Evolutionary conservation across 306 rosid genomes (phyloP).

Genomic region (Prunus padus): DNA sequence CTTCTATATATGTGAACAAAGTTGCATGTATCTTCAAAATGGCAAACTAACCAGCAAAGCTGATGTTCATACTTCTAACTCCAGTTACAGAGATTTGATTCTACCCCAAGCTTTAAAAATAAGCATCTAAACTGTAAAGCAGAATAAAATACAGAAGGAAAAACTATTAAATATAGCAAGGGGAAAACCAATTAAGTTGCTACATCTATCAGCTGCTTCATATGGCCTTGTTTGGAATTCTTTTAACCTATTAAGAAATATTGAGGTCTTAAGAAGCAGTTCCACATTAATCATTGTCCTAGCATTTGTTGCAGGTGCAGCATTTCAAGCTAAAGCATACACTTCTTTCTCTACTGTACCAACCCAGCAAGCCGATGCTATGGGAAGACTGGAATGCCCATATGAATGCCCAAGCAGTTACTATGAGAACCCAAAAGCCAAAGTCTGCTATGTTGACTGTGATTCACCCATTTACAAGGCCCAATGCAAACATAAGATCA

Average conservation of each 20-base stretch:
- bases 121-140: background rate
- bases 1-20: background rate
- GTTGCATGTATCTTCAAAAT: background rate
- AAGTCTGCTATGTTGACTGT: conserved; percentile 34
- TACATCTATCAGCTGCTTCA: no score
- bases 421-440: no score
- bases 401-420: no score
- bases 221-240: no score
- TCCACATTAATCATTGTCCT: conserved; percentile 2
- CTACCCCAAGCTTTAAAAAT: background rate
- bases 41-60: background rate
- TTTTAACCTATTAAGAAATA: no score
- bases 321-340: conserved; percentile 14
- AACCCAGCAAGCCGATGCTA: conserved; percentile 1
- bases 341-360: background rate
- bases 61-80: conserved; percentile 22
- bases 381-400: no score
- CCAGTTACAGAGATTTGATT: background rate
- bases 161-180: no score
- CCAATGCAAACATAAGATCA: conserved; percentile 31
- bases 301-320: background rate
- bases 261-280: background rate
- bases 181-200: no score
- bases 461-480: conserved; percentile 44
- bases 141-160: background rate